Base-by-base conservation (phyloP, 176 grass and related monocot genomes). In the Carex pumila region DNA sequence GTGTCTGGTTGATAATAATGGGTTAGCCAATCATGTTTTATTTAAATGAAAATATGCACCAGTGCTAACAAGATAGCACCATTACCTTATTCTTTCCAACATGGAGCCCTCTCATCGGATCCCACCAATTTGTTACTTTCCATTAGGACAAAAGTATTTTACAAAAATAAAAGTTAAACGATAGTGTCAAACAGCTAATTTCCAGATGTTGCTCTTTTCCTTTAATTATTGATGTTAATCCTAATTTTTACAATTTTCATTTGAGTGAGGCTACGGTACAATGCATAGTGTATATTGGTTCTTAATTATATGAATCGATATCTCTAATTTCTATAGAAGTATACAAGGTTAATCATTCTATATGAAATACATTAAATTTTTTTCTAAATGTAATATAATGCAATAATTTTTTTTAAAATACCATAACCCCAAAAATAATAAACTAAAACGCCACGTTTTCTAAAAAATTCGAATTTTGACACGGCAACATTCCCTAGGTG, bases 51-150 rank as follows among this genome's bases (percentile, higher is more conserved):
- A 52, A 66, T 49, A 67, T 68, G 21, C 39, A 52, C 41, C 63
- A 65, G 80, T 31, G 80, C 80, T 83, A 62, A 83, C 80, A 6
- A 64, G 43, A 67, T 83, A 62, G 43, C 80, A 83, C 19, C 31
- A 82, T 50, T 82, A 53, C 80, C 39, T 82, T 82, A 30, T 68
- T 83, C 80, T 65, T 83, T 62, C 61, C 80, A 68, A 67, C 80
- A 53, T 52, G 61, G 62, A 67, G 68, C 80, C 61, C 54, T 83
- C 61, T 83, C 80, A 83, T 54, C 5, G 1, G 18, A 68, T 67
- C 62, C 21, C 32, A 52, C 13, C 79, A 63, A 22, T 29, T 64
- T 82, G 3, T 65, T 52, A 21, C 47, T 65, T 83, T 53, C 61
- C 7, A 47, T 32, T 10, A 18, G 61, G 43, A 65, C 61, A 68